Evolutionary conservation across 148 eudicot genomes (phyloP), one percentile per base, ranked within the genome.

Genomic region (Rheum nobile): DNA sequence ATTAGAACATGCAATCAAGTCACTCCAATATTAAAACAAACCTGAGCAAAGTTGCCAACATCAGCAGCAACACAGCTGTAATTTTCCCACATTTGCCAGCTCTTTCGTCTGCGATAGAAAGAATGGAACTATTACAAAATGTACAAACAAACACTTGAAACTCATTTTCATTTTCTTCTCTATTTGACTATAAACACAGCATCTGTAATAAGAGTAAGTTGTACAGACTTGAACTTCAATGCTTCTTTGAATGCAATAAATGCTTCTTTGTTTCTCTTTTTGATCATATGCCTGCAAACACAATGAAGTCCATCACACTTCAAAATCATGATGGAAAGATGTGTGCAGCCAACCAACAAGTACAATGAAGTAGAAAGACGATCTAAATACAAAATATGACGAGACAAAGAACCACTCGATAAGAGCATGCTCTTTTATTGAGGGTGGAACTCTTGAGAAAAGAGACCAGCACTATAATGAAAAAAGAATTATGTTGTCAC

Each of bases 21-120:
- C 0, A 59, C n/a, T 29, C 55, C 16, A 70, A 44, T 48, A 68
- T 74, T 9, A 69, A 84, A 68, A 79, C 76, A 10, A 59, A 86
- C 96, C 91, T 86, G 93, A 67, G 81, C 44, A 74, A 83, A 83
- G 80, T 95, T 90, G 65, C 97, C 97, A 72, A 88, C 82, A 71
- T 95, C 90, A 42, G 88, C 96, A 26, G 99, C 90, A 54, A 92
- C 90, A 59, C 83, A 86, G 75, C 97, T 89, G 78, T 75, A 95
- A 72, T 90, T 95, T 78, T 92, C 96, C 99, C 99, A 95, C 91
- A 92, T 79, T 77, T 92, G 97, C 99, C 99, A 95, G 85, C 88
- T 95, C 67, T 87, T 83, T 76, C 97, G 82, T 84, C 96, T 93
- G 92, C 76, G 44, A 43, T 37, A 29, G 38, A 31, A 65, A 65